phyloP scores from a whole-genome alignment of 495 filamentous ascomycete species.

The Daldinia concentrica region DNA sequence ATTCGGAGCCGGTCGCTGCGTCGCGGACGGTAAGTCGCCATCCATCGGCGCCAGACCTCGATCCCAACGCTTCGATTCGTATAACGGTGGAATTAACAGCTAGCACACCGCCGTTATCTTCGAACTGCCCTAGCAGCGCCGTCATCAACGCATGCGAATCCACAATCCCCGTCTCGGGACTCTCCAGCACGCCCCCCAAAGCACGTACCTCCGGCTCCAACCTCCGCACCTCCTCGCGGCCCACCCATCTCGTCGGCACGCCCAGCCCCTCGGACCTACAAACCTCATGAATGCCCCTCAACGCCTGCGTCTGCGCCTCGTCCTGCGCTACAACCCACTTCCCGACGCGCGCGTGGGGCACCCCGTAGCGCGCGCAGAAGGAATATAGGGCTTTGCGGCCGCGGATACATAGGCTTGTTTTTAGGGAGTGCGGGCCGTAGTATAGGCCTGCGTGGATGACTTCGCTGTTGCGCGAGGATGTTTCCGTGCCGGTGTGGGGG shows the following conservation, averaged over 20 bases:
- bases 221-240: conserved; percentile 63
- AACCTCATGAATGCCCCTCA: conserved; percentile 72
- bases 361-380: conserved; percentile 70
- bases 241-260: conserved; percentile 79
- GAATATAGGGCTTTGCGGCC: conserved; percentile 82
- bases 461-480: conserved; percentile 92
- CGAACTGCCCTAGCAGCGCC: conserved; percentile 75
- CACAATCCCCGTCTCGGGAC: conserved; percentile 85
- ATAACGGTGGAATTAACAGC: conserved; percentile 73
- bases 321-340: conserved; percentile 98
- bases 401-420: conserved; percentile 82
- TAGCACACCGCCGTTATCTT: conserved; percentile 77
- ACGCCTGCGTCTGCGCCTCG: conserved; percentile 68
- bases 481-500: conserved; percentile 82
- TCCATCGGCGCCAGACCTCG: conserved; percentile 53
- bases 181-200: conserved; percentile 78
- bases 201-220: conserved; percentile 82
- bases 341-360: conserved; percentile 78
- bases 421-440: conserved; percentile 79
- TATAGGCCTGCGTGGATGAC: conserved; percentile 97
- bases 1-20: conserved; percentile 54
- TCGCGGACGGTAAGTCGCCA: conserved; percentile 58
- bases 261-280: conserved; percentile 50
- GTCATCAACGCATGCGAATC: conserved; percentile 89
- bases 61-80: conserved; percentile 61